Evolutionary conservation across 371 early-diverging fungal genomes (phyloP), one percentile per base, ranked within the genome.

Genomic region (Apophysomyces variabilis): DNA sequence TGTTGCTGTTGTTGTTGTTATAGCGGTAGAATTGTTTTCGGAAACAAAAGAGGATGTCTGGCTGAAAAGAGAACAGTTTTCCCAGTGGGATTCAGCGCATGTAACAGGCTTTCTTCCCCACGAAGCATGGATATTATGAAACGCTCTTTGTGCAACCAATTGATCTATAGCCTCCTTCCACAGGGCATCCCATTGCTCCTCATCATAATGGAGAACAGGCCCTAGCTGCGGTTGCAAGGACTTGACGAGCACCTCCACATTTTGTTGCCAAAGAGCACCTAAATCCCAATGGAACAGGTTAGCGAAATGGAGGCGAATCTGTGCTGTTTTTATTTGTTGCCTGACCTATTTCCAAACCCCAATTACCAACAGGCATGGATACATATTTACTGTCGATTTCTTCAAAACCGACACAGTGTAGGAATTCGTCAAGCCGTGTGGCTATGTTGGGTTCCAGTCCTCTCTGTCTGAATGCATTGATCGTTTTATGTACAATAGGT

Each of bases 381-480:
- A 76, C 67, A 7, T 64, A 64, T 26, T 60, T 65, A n/a, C 57
- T 35, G 14, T 45, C 38, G 14, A 76, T 60, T n/a, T 76, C 71
- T 46, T 47, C 47, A 54, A 73, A 62, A 4, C 73, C 73, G 4
- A 58, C 37, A 0, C 59, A 59, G 36, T 60, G 43, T 35, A 76
- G 47, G 7, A 67, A n/a, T 11, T 75, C 63, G 14, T 56, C 38
- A 18, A 63, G 7, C 13, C 57, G 13, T 9, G 14, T 21, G 8
- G 63, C 63, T n/a, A 63, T 18, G 2, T 46, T 81, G 35, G 89
- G 88, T 58, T 90, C 87, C 67, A 91, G 73, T 2, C 92, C 93
- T 56, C 94, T 74, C 57, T 91, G 86, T 57, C 88, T 80, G 56
- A 63, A 50, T 5, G 39, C 39, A 12, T 18, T 7, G 1, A 63